phyloP scores from a whole-genome alignment of 108 stramenopile species.

The Cylindrotheca fusiformis region DNA sequence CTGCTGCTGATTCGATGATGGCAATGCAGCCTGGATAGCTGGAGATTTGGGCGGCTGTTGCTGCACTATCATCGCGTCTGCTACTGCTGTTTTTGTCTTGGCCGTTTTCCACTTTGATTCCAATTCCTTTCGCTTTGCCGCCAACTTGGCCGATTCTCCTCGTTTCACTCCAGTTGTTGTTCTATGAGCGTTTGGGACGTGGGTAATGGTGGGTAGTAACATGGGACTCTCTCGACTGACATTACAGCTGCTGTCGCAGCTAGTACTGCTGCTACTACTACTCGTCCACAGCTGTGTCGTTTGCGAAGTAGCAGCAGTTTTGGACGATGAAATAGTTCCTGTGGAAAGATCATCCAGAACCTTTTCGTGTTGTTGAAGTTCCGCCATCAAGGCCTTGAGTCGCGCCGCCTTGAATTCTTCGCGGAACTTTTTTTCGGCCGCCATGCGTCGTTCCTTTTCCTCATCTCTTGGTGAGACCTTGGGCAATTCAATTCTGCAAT shows the following conservation, averaged over 20 bases:
- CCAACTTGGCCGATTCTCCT: background rate
- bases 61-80: too few species aligned
- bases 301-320: background rate
- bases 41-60: too few species aligned
- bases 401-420: background rate
- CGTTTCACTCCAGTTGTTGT: background rate
- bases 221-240: background rate
- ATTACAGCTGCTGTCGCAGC: background rate
- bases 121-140: background rate
- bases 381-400: background rate
- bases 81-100: too few species aligned
- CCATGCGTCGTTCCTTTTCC: background rate
- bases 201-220: background rate
- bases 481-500: background rate
- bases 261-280: too few species aligned
- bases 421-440: background rate
- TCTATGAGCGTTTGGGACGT: background rate
- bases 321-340: background rate
- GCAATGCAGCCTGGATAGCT: too few species aligned
- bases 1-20: too few species aligned
- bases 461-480: background rate
- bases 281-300: too few species aligned
- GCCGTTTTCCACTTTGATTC: background rate
- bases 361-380: background rate
- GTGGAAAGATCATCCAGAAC: background rate